These are phyloP conservation scores for Arthrobotrys iridis DNA, from an alignment of 2,329 filamentous ascomycete species.

Conservation along the genomic window DNA sequence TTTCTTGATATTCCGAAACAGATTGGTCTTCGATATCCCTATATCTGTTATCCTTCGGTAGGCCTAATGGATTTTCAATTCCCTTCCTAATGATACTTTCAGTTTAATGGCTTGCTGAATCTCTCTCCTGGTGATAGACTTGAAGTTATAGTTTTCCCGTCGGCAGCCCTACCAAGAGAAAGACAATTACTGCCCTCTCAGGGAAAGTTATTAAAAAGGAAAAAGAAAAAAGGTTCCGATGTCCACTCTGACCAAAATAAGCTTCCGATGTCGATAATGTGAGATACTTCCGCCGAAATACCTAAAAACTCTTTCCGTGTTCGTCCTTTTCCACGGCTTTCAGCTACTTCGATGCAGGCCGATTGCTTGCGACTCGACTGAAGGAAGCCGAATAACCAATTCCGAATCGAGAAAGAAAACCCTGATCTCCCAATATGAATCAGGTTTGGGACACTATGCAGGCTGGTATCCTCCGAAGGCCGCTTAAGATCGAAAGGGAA, in stretches of 20 bases:
- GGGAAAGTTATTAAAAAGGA: conserved; percentile 22
- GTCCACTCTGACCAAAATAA: conserved; percentile 38
- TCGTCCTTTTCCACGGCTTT: conserved; percentile 37
- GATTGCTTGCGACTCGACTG: not conserved
- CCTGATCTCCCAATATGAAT: conserved; percentile 26
- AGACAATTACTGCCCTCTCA: conserved; percentile 21
- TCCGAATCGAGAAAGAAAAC: conserved; percentile 28
- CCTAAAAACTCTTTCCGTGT: conserved; percentile 54
- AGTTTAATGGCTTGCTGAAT: conserved; percentile 44
- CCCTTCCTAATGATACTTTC: conserved; percentile 14
- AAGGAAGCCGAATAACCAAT: conserved; percentile 13
- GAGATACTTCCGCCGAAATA: conserved; percentile 43
- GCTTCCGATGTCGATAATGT: conserved; percentile 50
- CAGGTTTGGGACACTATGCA: conserved; percentile 32
- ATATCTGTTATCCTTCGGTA: not conserved
- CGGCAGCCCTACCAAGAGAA: conserved; percentile 37
- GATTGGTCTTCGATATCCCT: not conserved
- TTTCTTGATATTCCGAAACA: conserved; percentile 2
- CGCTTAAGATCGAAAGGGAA: conserved; percentile 27
- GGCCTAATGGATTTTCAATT: conserved; percentile 9
- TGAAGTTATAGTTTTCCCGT: conserved; percentile 48
- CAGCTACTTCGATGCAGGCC: conserved; percentile 15
- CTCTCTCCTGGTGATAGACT: conserved; percentile 52
- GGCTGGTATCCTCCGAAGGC: conserved; percentile 40
- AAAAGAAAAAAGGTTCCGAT: conserved; percentile 27